Evolutionary conservation across 2,329 filamentous ascomycete genomes (phyloP), one percentile per base, ranked within the genome.

Genomic region (Botrytis hyacinthi): DNA sequence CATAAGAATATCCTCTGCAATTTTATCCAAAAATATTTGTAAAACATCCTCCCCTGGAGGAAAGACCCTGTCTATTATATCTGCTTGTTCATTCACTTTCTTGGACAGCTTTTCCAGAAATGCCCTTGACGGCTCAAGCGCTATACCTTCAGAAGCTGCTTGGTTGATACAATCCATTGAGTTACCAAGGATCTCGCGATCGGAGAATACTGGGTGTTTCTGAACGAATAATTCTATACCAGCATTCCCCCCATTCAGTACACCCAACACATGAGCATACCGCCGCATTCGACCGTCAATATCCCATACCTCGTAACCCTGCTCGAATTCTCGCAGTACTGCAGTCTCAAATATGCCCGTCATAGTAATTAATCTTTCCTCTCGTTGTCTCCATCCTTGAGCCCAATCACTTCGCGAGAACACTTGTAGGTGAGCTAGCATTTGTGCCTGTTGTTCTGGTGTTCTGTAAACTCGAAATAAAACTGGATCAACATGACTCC

Each of bases 311-410:
- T 96, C 93, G 77, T 97, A 97, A 6, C 94, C 96, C 80, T 96
- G 92, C 82, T 97, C 93, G 78, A 99, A 99, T 81, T 99, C 96
- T 67, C 92, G 89, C 70, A 98, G 84, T 5, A 97, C 95, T 5
- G 95, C 94, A 73, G 91, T 94, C 83, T 98, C 95, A 79, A 99
- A 99, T 74, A 96, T 91, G 54, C 87, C 87, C 76, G 91, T 89
- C 87, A 97, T 94, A 37, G 87, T 88, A 54, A 88, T 85, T 32
- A 99, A 84, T 80, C 91, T 93, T 75, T 92, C 89, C 78, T 92
- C 89, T 61, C 95, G 86, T 77, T 89, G 86, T 66, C 84, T 82
- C 86, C 92, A 95, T 2, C 94, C 95, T 73, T 91, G 85, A 0
- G 93, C 87, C 84, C 89, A 93, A 81, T 99, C 96, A 79, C 93